Base-by-base conservation (phyloP, 371 early-diverging fungal species). In the Mortierella sp. region DNA sequence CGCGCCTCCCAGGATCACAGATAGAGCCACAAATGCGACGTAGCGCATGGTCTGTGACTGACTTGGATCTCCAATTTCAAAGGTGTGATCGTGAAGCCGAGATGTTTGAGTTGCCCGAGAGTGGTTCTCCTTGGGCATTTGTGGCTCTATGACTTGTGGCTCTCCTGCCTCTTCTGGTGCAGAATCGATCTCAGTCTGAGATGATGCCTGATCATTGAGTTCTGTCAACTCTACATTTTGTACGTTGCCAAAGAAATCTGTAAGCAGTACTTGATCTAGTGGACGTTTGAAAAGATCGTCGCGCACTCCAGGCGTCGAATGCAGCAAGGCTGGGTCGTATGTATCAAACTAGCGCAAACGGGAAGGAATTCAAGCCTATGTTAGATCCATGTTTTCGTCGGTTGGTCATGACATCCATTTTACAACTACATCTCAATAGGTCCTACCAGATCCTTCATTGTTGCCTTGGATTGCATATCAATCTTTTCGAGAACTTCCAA, bases 211-310 rank as follows among this genome's bases (percentile, higher is more conserved):
- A 10, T 79, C 76, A 65, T 83, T 74, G 14, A 78, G 54, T 20
- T 85, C 73, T 52, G 94, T 94, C 67, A 97, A 83, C 83, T 97
- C 96, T 5, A 97, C 88, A 73, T 92, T 94, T 73, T 96, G 96
- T 22, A 97, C 97, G 47, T 91, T 94, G 39, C 98, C 98, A 84
- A 98, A 97, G 78, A 98, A 98, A 79, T 98, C 98, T 0, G 97
- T 97, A 39, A 97, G 91, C 59, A 91, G 89, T 77, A 90, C 91
- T 86, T 92, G 88, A 68, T 91, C 89, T 39, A 94, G 83, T 14
- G 90, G 89, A 37, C 97, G 86, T 11, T 87, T 83, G 83, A 94
- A 97, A 57, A 97, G 84, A 80, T 98, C 97, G 0, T 88, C 88
- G 20, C 97, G 90, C 57, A 97, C 91, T 14, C 91, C 95, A 20